Base-by-base conservation (phyloP, 2,329 filamentous ascomycete species). In the Colletotrichum cuscutae region DNA sequence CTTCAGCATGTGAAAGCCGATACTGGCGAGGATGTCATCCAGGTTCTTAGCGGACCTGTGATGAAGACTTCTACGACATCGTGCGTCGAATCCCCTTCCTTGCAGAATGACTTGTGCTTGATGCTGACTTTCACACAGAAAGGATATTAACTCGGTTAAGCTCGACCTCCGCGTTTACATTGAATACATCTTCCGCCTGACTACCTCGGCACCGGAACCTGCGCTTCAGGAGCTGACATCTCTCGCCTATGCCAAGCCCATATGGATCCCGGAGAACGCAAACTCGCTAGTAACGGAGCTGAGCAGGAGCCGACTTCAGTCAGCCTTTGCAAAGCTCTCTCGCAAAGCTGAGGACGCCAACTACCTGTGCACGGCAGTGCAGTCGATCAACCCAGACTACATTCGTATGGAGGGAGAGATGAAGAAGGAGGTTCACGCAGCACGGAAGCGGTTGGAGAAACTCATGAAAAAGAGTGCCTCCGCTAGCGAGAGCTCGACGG, bases 1-100 rank as follows among this genome's bases (percentile, higher is more conserved):
- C 82, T 97, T 5, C 87, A 90, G 65, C 87, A 88, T 56, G 88
- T 90, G 9, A 88, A 89, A 28, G 82, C 86, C 4, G 81, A 88
- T 24, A 89, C 92, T 42, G 85, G 91, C 26, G 86, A 89, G 68
- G 80, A 82, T 19, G 81, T 88, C n/a, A 80, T 91, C 46, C 81
- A 84, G 32, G 80, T 87, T 3, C 74, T 78, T 2, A 76, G 82
- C 9, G 77, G 82, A 7, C 73, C 76, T 11, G 76, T 78, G 30
- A 75, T 75, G 72, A 74, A 75, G 62, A 68, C 62, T 7, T 73
- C 65, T 22, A 74, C 68, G 22, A 72, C 61, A 24, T 80, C 79
- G 83, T 85, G 79, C 76, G 79, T 46, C 63, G 13, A 26, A 57
- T 13, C 42, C 54, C n/a, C 65, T 66, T 52, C 12, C 32, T 22